These are phyloP conservation scores for Globisporangium viniferum DNA, from an alignment of 352 stramenopile genomes.

Conservation along the genomic window DNA sequence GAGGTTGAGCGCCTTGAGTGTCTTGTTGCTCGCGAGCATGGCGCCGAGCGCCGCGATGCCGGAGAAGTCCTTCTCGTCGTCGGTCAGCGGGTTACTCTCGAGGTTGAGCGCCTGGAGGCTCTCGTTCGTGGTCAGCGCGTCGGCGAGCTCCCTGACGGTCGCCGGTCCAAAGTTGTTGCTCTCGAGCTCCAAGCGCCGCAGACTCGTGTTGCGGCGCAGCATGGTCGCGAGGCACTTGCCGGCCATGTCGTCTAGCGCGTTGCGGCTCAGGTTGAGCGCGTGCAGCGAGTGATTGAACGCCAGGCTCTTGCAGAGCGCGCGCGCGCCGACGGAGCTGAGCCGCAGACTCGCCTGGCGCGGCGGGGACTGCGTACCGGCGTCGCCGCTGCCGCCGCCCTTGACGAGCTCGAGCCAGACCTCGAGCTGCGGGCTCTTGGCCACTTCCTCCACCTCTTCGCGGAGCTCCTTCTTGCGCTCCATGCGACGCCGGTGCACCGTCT, in stretches of 20 bases:
- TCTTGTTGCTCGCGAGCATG: conserved; percentile 60
- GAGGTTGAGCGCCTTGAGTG: conserved; percentile 65
- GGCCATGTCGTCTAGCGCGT: conserved; percentile 60
- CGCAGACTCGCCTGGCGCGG: conserved; percentile 47
- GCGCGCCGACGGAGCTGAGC: conserved; percentile 46
- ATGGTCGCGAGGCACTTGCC: conserved; percentile 58
- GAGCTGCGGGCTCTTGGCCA: conserved; percentile 60
- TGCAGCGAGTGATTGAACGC: conserved; percentile 64
- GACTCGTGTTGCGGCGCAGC: conserved; percentile 56
- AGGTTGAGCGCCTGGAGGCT: conserved; percentile 58
- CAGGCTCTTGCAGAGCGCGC: conserved; percentile 68
- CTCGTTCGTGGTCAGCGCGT: conserved; percentile 52
- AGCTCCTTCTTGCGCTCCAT: conserved; percentile 67
- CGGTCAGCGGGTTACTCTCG: conserved; percentile 77
- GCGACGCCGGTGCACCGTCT: conserved; percentile 71
- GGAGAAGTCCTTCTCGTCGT: conserved; percentile 75
- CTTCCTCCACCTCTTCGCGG: conserved; percentile 69
- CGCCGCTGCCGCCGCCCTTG: conserved; percentile 25
- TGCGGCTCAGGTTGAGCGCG: conserved; percentile 64
- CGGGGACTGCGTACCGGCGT: conserved; percentile 32
- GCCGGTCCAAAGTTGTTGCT: conserved; percentile 55
- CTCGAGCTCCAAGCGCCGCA: conserved; percentile 66
- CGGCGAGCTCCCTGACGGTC: conserved; percentile 47
- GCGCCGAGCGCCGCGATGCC: conserved; percentile 47
- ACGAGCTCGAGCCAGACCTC: conserved; percentile 71